Percentiles rank a stretch among this genome's conserved stretches.
Conservation (phyloP, 176 grass and related monocot genomes). For the Aegilops sharonensis region DNA sequence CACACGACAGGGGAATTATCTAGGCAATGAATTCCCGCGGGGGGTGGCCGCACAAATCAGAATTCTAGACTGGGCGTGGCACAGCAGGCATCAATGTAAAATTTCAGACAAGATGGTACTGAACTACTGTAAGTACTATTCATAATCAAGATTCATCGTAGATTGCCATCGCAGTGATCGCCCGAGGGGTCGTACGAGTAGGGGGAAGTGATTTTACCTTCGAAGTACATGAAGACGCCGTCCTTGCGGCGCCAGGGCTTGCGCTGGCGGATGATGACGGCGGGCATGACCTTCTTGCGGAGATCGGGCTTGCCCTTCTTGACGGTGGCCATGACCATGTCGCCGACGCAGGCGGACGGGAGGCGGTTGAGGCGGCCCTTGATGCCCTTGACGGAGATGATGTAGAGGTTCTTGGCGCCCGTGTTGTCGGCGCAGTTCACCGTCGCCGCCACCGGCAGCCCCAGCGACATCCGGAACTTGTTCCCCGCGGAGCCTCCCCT, state of each 20-base stretch:
- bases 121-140: not conserved
- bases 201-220: slow-evolving; percentile 2
- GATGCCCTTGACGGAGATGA: slow-evolving; percentile 72
- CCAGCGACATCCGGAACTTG: slow-evolving; percentile 62
- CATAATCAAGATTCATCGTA: not conserved
- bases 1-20: not conserved
- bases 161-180: not conserved
- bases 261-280: slow-evolving; percentile 64
- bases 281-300: slow-evolving; percentile 69
- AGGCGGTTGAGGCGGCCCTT: slow-evolving; percentile 65
- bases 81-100: not conserved
- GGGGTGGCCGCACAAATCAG: not conserved
- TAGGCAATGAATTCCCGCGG: not conserved
- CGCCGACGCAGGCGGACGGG: slow-evolving; percentile 64
- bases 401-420: slow-evolving; percentile 58
- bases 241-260: slow-evolving; percentile 69
- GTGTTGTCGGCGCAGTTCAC: slow-evolving; percentile 66
- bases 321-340: slow-evolving; percentile 79
- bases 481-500: slow-evolving; percentile 53
- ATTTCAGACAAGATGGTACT: not conserved
- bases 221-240: slow-evolving; percentile 72
- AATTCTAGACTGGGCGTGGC: not conserved
- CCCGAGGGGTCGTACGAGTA: not conserved
- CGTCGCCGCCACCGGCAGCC: slow-evolving; percentile 62
- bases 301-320: slow-evolving; percentile 72